These are phyloP conservation scores for Achlya hypogyna DNA, from an alignment of 352 stramenopile genomes.

Conservation along the genomic window DNA sequence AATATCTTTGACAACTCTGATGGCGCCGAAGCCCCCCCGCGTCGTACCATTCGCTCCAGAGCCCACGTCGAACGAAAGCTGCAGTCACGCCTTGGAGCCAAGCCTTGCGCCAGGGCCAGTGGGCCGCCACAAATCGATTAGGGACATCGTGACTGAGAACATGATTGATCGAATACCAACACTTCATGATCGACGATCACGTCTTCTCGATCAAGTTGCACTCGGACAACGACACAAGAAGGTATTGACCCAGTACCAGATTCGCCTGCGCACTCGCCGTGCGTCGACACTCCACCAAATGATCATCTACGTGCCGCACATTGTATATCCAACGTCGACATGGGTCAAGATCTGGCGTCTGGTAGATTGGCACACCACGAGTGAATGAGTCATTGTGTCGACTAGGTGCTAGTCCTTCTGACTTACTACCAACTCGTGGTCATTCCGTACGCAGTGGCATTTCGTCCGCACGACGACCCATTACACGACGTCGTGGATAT, in stretches of 20 bases:
- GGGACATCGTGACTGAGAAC: neutral
- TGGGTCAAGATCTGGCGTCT: slow-evolving; percentile 71
- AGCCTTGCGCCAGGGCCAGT: neutral
- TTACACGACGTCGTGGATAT: neutral
- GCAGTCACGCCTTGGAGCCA: too few relatives aligned
- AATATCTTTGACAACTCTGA: neutral
- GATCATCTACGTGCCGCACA: slow-evolving; percentile 18
- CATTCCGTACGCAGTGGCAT: slow-evolving; percentile 55
- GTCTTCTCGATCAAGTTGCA: neutral
- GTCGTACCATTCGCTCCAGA: slow-evolving; percentile 19
- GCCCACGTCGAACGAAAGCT: neutral
- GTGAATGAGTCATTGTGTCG: neutral
- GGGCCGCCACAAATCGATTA: neutral
- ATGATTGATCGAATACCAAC: neutral
- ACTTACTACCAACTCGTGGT: slow-evolving; percentile 73
- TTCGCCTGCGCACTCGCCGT: slow-evolving; percentile 34
- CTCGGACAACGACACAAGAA: slow-evolving; percentile 51
- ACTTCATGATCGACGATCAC: neutral
- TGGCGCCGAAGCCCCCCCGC: neutral
- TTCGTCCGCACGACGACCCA: slow-evolving; percentile 20
- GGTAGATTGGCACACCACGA: slow-evolving; percentile 24
- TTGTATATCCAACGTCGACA: slow-evolving; percentile 55
- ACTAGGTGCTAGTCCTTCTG: slow-evolving; percentile 45
- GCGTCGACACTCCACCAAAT: slow-evolving; percentile 30
- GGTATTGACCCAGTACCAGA: slow-evolving; percentile 68